phyloP scores from a whole-genome alignment of 1,139 yeast genomes.

The Pneumocystis murina region DNA sequence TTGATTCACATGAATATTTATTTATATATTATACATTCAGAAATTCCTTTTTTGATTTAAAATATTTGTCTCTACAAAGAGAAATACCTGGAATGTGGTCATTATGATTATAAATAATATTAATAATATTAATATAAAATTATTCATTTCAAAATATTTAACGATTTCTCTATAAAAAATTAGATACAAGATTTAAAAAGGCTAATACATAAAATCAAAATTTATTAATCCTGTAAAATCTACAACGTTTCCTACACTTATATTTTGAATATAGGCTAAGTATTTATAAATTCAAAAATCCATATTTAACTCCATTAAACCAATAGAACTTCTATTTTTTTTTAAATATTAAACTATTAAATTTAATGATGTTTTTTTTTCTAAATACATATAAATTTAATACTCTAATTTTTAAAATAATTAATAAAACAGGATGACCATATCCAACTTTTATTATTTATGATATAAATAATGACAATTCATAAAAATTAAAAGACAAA shows the following conservation, averaged over 20 bases:
- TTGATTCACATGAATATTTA: neutral
- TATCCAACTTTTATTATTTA: neutral
- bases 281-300: no score
- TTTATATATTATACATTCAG: neutral
- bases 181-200: no score
- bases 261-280: no score
- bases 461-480: neutral
- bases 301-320: no score
- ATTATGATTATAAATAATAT: no score
- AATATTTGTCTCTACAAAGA: neutral
- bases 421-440: neutral
- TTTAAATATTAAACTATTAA: no score
- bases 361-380: no score
- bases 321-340: no score
- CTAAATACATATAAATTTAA: neutral
- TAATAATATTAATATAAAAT: neutral
- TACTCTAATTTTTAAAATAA: neutral
- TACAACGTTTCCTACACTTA: no score
- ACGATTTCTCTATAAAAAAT: no score
- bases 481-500: neutral
- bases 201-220: no score
- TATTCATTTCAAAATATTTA: neutral
- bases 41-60: neutral
- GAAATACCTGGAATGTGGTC: neutral
- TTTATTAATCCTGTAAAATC: no score